A percentile compares a stretch with the other conserved stretches of the same genome.
Evolutionary conservation across 2,329 filamentous ascomycete species (phyloP).

Genomic region (Phoma sp.): DNA sequence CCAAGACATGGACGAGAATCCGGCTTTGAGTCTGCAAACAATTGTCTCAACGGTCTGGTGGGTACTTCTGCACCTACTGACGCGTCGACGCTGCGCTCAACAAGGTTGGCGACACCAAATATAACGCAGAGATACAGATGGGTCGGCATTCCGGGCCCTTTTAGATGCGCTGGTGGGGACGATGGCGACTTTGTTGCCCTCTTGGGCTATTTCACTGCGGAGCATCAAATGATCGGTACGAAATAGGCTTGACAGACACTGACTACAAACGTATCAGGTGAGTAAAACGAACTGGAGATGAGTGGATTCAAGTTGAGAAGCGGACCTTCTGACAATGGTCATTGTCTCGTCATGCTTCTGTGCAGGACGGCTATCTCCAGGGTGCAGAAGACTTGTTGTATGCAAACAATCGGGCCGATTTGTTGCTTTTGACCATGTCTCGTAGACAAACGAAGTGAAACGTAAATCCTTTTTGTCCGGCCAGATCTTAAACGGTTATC

Average conservation of each 20-base stretch:
- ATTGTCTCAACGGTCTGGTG: conserved; percentile 28
- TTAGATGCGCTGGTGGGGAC: neutral
- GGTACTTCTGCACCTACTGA: conserved; percentile 15
- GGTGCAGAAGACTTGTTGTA: conserved; percentile 2
- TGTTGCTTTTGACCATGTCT: conserved; percentile 12
- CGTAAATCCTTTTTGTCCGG: conserved; percentile 1
- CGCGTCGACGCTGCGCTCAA: conserved; percentile 4
- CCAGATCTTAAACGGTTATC: conserved; percentile 8
- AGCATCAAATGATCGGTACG: neutral
- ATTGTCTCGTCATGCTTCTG: neutral
- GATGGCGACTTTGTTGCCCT: neutral
- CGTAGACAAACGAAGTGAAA: neutral
- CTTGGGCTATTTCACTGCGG: neutral
- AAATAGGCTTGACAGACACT: neutral
- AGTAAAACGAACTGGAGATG: neutral
- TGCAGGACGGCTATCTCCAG: neutral
- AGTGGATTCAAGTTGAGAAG: neutral
- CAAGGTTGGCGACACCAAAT: neutral
- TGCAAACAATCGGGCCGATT: conserved; percentile 14
- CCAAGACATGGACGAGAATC: conserved; percentile 29
- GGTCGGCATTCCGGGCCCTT: neutral
- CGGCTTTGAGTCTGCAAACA: conserved; percentile 23
- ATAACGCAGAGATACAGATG: conserved; percentile 3
- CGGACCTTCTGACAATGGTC: neutral
- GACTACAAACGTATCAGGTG: neutral